These are phyloP conservation scores for Cudoniella acicularis DNA, from an alignment of 495 filamentous ascomycete genomes.

Conservation along the genomic window DNA sequence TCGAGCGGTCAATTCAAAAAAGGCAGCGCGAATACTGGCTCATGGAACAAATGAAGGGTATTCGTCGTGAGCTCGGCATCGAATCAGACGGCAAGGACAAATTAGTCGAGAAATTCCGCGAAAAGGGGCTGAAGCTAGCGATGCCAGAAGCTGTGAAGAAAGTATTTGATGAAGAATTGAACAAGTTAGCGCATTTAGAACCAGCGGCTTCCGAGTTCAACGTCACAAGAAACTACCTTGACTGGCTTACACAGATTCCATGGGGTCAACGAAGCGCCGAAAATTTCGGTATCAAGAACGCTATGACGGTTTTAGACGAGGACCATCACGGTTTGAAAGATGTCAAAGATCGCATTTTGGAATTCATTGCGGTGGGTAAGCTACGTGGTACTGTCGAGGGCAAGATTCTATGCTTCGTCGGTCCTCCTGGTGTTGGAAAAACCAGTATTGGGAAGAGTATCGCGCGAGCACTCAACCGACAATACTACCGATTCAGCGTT, in stretches of 20 bases:
- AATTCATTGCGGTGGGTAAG: slow-evolving; percentile 98
- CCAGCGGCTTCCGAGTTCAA: slow-evolving; percentile 97
- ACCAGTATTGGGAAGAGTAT: slow-evolving; percentile 99
- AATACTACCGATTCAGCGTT: slow-evolving; percentile 98
- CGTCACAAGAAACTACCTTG: slow-evolving; percentile 97
- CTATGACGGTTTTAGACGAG: slow-evolving; percentile 87
- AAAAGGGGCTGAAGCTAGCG: slow-evolving; percentile 87
- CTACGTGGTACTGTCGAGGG: slow-evolving; percentile 96
- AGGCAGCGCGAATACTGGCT: slow-evolving; percentile 98
- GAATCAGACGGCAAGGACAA: slow-evolving; percentile 98
- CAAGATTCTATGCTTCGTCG: slow-evolving; percentile 97
- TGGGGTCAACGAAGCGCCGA: slow-evolving; percentile 96
- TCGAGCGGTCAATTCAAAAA: slow-evolving; percentile 96
- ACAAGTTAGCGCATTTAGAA: slow-evolving; percentile 92
- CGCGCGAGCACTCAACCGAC: slow-evolving; percentile 85
- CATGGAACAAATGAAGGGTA: slow-evolving; percentile 99
- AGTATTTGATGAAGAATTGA: slow-evolving; percentile 97
- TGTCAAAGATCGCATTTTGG: slow-evolving; percentile 97
- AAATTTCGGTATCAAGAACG: slow-evolving; percentile 92
- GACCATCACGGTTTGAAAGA: slow-evolving; percentile 98
- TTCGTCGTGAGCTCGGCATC: slow-evolving; percentile 88
- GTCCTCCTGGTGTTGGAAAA: slow-evolving; percentile 93
- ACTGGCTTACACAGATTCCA: slow-evolving; percentile 97
- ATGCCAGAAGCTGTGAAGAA: slow-evolving; percentile 97
- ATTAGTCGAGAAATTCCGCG: slow-evolving; percentile 93